These are phyloP conservation scores for Rhytidiadelphus loreus DNA, from an alignment of 225 moss, liverwort and hornwort genomes.

Conservation along the genomic window DNA sequence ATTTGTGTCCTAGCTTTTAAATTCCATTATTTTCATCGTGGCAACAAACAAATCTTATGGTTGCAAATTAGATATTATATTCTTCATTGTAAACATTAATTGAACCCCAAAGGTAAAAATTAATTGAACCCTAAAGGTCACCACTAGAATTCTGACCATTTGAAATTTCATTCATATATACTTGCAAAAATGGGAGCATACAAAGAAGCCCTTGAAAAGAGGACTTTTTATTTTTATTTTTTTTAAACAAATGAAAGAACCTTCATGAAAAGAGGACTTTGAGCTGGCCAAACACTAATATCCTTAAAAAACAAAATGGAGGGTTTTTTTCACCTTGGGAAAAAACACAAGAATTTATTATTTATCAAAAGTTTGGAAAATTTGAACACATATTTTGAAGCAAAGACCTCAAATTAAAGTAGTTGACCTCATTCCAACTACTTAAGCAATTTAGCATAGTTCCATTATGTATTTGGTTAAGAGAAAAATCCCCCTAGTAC, in stretches of 20 bases:
- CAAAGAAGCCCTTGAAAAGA: not conserved
- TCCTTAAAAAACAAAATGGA: not conserved
- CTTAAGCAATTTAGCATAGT: too few relatives aligned
- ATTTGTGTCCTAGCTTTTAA: not conserved
- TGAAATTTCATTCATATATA: too few relatives aligned
- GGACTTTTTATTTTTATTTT: not conserved
- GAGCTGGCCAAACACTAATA: not conserved
- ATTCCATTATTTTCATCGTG: too few relatives aligned
- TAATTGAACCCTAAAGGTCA: not conserved
- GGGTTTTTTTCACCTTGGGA: not conserved
- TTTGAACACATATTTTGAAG: not conserved
- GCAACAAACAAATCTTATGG: too few relatives aligned
- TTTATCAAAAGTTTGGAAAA: not conserved
- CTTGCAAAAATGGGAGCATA: not conserved
- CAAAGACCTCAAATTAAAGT: not conserved
- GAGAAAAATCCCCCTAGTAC: too few relatives aligned
- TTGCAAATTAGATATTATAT: not conserved
- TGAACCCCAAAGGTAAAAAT: not conserved
- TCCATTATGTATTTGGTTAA: too few relatives aligned
- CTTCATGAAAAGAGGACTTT: too few relatives aligned
- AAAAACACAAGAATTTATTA: not conserved
- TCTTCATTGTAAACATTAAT: not conserved
- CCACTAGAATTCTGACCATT: too few relatives aligned
- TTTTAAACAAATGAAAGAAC: too few relatives aligned
- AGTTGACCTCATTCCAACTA: too few relatives aligned